Percentiles rank a stretch among this genome's conserved stretches.
Evolutionary conservation across 1,139 yeast genomes (phyloP).

Genomic region (Geotrichum siamense): DNA sequence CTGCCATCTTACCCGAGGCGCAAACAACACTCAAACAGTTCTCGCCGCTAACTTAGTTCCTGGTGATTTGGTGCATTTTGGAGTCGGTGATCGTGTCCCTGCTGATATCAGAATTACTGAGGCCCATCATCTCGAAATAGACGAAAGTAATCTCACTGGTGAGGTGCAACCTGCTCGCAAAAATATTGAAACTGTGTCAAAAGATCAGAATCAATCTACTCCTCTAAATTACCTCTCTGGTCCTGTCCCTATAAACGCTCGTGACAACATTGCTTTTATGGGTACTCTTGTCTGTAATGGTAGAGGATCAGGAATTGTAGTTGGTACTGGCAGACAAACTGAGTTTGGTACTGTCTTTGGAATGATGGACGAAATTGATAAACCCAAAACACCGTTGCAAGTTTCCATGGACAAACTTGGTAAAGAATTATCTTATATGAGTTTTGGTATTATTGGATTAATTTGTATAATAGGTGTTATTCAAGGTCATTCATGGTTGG

Average conservation of each 20-base stretch:
- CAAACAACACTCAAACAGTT: conserved; percentile 58
- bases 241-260: conserved; percentile 50
- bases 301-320: conserved; percentile 86
- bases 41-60: conserved; percentile 85
- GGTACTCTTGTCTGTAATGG: conserved; percentile 95
- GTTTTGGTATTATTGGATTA: conserved; percentile 77
- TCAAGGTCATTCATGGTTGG: conserved; percentile 91
- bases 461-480: conserved; percentile 80
- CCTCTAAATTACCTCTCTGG: conserved; percentile 31
- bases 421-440: conserved; percentile 72
- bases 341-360: conserved; percentile 87
- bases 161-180: conserved; percentile 84
- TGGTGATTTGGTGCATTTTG: conserved; percentile 82
- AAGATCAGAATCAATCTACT: neutral
- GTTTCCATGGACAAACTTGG: conserved; percentile 92
- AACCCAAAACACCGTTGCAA: conserved; percentile 94
- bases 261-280: conserved; percentile 81
- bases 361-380: conserved; percentile 89
- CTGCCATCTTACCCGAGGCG: conserved; percentile 80
- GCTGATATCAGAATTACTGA: conserved; percentile 81
- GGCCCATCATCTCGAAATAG: conserved; percentile 71
- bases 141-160: conserved; percentile 91
- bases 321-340: conserved; percentile 79
- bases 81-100: conserved; percentile 91
- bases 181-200: conserved; percentile 35